These are phyloP conservation scores for Monosporascus sp. DNA, from an alignment of 2,329 filamentous ascomycete species.

Conservation along the genomic window DNA sequence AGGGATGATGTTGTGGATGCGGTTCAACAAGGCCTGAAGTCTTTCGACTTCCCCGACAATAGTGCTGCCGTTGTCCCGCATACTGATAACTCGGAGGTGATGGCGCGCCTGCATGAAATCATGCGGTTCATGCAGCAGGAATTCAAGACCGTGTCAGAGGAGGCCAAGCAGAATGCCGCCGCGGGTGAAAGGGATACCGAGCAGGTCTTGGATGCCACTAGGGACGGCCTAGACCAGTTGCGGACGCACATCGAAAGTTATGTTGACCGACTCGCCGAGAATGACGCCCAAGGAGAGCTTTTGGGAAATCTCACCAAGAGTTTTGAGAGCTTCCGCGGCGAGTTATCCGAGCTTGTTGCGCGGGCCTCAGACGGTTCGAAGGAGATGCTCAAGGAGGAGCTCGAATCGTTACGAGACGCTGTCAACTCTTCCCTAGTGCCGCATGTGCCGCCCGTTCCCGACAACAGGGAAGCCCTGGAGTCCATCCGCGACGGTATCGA, in stretches of 20 bases:
- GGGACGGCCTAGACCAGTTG: slow-evolving; percentile 79
- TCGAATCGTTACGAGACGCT: slow-evolving; percentile 74
- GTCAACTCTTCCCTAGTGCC: slow-evolving; percentile 67
- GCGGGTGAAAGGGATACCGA: slow-evolving; percentile 79
- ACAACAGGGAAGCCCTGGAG: slow-evolving; percentile 64
- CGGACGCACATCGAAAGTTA: slow-evolving; percentile 77
- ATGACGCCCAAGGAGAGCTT: slow-evolving; percentile 71
- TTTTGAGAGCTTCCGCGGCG: slow-evolving; percentile 62
- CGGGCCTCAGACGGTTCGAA: slow-evolving; percentile 47
- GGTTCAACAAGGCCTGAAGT: slow-evolving; percentile 54
- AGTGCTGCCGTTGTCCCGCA: slow-evolving; percentile 37
- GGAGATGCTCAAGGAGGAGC: slow-evolving; percentile 73
- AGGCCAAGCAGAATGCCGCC: slow-evolving; percentile 72
- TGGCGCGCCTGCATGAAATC: slow-evolving; percentile 59
- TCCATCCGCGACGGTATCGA: slow-evolving; percentile 69
- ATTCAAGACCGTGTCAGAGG: slow-evolving; percentile 55
- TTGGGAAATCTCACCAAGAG: slow-evolving; percentile 62
- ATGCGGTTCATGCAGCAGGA: slow-evolving; percentile 55
- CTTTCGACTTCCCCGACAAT: slow-evolving; percentile 29
- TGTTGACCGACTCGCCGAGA: slow-evolving; percentile 66
- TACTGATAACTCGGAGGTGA: slow-evolving; percentile 44
- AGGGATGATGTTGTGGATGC: slow-evolving; percentile 60
- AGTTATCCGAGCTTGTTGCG: slow-evolving; percentile 59
- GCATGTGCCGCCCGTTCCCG: slow-evolving; percentile 37
- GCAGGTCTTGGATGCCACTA: slow-evolving; percentile 81